phyloP scores from a whole-genome alignment of 805 yeast genomes.

The Yarrowia sp. region DNA sequence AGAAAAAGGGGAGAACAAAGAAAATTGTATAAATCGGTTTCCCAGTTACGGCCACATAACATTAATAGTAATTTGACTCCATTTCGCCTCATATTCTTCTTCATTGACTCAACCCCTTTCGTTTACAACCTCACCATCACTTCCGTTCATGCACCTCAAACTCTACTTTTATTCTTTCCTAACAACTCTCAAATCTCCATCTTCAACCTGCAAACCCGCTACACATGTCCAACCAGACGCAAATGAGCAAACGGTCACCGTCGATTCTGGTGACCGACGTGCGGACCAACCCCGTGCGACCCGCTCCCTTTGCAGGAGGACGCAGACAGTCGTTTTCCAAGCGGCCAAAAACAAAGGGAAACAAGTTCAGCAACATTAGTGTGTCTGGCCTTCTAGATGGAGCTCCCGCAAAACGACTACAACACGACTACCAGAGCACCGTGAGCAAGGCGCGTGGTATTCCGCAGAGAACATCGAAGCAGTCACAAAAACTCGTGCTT shows the following conservation, averaged over 20 bases:
- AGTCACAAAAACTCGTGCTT: conserved; percentile 82
- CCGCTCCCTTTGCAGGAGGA: conserved; percentile 50
- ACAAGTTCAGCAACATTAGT: conserved; percentile 76
- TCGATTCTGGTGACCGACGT: conserved; percentile 92
- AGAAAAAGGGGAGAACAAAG: too few relatives aligned
- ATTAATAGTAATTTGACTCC: too few relatives aligned
- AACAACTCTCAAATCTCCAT: neutral
- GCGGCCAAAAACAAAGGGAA: conserved; percentile 27
- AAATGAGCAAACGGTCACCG: conserved; percentile 87
- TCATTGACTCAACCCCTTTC: neutral
- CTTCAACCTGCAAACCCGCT: neutral
- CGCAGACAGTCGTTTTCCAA: conserved; percentile 21
- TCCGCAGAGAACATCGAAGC: conserved; percentile 73
- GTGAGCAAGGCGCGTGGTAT: conserved; percentile 40
- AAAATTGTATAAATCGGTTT: too few relatives aligned
- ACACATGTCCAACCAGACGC: conserved; percentile 45
- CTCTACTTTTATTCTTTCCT: conserved; percentile 20
- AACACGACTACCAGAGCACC: conserved; percentile 35
- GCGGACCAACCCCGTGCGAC: conserved; percentile 58
- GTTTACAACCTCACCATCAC: neutral
- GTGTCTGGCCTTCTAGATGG: conserved; percentile 69
- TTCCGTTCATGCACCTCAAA: conserved; percentile 61
- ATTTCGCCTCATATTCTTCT: too few relatives aligned
- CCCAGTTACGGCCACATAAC: too few relatives aligned
- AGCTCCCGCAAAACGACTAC: conserved; percentile 33